phyloP scores from a whole-genome alignment of 257 asterid species.

The Scutellaria minor region DNA sequence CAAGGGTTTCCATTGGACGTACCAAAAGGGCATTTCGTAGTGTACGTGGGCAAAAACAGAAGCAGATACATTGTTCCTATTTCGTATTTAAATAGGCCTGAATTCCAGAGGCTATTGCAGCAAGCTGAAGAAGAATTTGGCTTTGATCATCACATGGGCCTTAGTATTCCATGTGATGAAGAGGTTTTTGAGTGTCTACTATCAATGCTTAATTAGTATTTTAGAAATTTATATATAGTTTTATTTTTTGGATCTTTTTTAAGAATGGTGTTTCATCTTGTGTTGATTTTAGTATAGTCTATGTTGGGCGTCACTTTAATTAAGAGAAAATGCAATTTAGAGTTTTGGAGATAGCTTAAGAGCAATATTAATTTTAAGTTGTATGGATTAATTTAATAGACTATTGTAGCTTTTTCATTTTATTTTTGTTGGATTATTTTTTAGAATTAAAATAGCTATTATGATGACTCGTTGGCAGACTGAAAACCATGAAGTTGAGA shows the following conservation, averaged over 20 bases:
- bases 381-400: too few relatives aligned
- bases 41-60: slow-evolving; percentile 58
- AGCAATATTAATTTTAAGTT: too few relatives aligned
- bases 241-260: too few relatives aligned
- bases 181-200: slow-evolving; percentile 47
- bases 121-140: slow-evolving; percentile 66
- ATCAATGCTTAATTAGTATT: slow-evolving; percentile 43
- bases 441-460: too few relatives aligned
- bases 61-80: slow-evolving; percentile 54
- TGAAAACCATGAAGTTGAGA: too few relatives aligned
- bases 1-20: slow-evolving; percentile 53
- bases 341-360: too few relatives aligned
- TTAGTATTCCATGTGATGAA: slow-evolving; percentile 59
- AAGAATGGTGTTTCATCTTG: not conserved
- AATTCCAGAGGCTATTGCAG: slow-evolving; percentile 47
- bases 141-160: slow-evolving; percentile 59
- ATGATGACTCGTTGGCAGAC: too few relatives aligned
- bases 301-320: too few relatives aligned
- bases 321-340: too few relatives aligned
- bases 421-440: too few relatives aligned
- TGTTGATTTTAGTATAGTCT: not conserved
- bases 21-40: slow-evolving; percentile 62
- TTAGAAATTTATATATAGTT: not conserved
- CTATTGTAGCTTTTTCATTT: too few relatives aligned
- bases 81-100: slow-evolving; percentile 43